A percentile compares a stretch with the other conserved stretches of the same genome.
phyloP scores from a whole-genome alignment of 306 rosid species.

The cucumber (Cucumis sativus) region Cucumber_9930_V3 NC_026656.2:17150501-17151000 shows the following conservation, averaged over 20 bases:
- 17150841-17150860: constrained; percentile 8
- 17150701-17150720: neutral
- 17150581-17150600: constrained; percentile 61
- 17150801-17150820: neutral
- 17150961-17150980: constrained; percentile 97
- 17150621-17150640: neutral
- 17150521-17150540: neutral
- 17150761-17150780: neutral
- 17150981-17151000: constrained; percentile 28
- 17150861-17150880: constrained; percentile 88
- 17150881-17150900: constrained; percentile 98
- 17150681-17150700: neutral
- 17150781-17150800: neutral
- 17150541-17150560: constrained; percentile 8
- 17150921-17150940: constrained; percentile 99
- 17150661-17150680: neutral
- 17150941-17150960: constrained; percentile 97
- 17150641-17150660: neutral
- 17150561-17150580: constrained; percentile 79
- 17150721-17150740: neutral
- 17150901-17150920: constrained; percentile 74
- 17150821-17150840: neutral
- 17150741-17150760: neutral
- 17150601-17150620: constrained; percentile 76
- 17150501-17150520: neutral